Evolutionary conservation across 805 yeast species (phyloP), one percentile per base, ranked within the genome.

Genomic region (Kregervanrija delftensis): DNA sequence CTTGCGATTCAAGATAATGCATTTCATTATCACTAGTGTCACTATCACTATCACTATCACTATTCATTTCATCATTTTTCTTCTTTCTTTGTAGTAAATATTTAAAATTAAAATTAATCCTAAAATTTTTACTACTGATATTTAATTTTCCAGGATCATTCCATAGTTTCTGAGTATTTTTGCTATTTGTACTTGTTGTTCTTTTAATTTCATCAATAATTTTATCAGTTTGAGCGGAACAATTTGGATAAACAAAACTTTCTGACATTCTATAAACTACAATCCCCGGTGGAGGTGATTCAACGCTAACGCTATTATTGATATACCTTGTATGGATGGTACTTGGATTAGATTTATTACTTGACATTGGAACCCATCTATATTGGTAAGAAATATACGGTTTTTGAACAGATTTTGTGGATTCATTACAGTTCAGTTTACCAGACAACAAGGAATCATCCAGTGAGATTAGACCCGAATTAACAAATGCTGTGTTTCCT

Each of bases 231-330:
- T 84, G 93, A 49, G 75, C 68, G 0, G 95, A 78, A 37, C 83
- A 73, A 60, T 90, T 89, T 33, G 95, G 80, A 66, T 88, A 89
- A 0, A 86, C 77, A 64, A 86, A 83, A 12, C 88, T 69, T 56
- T 90, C 96, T 16, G 81, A 67, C 35, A 91, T 86, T 55, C 93
- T 76, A 69, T 81, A 89, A 2, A 89, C 95, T 46, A 88, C 55
- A 11, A 89, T 88, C 33, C 97, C 96, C 1, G 90, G 88, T 30
- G 96, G 96, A 11, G 97, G 96, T 2, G 89, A 85, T 11, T 61
- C 60, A 8, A 89, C 76, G 0, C 67, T 58, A 13, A 88, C 62
- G 11, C 72, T 75, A 3, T 74, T 65, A 61, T 89, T 86, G 43
- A 77, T 51, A 40, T 50, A 55, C 11, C 53, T 39, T 39, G 69